These are phyloP conservation scores for Heritiera fomes DNA, from an alignment of 345 rosid species.

Conservation along the genomic window DNA sequence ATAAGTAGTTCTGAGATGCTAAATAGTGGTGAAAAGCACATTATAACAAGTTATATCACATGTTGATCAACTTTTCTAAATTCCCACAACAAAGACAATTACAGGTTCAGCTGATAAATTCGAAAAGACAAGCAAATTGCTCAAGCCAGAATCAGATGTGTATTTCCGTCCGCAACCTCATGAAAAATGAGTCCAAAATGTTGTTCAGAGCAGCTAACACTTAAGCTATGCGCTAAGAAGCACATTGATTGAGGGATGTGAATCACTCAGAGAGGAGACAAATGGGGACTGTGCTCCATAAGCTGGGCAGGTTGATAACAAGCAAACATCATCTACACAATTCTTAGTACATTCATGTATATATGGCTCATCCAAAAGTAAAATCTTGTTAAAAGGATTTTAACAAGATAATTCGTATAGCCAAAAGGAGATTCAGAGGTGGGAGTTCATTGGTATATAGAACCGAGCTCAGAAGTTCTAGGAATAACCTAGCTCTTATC, in stretches of 20 bases:
- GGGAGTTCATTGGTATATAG: background rate
- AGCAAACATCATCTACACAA: background rate
- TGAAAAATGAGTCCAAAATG: background rate
- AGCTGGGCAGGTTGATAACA: background rate
- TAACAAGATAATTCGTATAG: background rate
- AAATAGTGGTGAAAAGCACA: background rate
- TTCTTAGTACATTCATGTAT: no score
- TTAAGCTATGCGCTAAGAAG: background rate
- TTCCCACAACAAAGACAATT: background rate
- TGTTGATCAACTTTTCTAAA: background rate
- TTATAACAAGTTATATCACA: background rate
- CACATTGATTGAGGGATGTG: background rate
- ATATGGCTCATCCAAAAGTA: no score
- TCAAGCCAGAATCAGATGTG: background rate
- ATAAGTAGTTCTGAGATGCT: background rate
- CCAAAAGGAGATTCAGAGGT: background rate
- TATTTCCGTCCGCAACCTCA: background rate
- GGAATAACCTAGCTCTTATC: background rate
- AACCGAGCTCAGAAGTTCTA: background rate
- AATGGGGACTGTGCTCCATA: background rate
- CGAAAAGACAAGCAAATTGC: background rate
- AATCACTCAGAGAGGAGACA: constrained; percentile 5
- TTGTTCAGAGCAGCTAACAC: background rate
- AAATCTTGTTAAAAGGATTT: no score
- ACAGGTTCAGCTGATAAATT: background rate